Evolutionary conservation across 1,284 basidiomycete species (phyloP), one percentile per base, ranked within the genome.

Genomic region (Garcileccinum viscosum): DNA sequence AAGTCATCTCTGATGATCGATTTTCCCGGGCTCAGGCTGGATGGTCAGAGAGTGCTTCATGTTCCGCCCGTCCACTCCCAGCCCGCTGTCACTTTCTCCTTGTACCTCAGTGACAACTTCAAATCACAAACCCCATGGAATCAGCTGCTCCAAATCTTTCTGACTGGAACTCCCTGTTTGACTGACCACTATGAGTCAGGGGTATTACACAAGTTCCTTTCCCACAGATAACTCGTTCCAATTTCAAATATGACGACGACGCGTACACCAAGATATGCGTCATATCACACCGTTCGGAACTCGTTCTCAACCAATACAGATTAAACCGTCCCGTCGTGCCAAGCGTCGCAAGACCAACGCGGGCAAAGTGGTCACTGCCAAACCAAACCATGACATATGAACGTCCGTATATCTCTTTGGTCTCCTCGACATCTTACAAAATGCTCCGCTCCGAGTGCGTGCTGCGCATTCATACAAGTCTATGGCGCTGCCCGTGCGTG

Each of bases 311-410:
- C 32, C 24, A 9, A 67, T 14, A 12, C 63, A 74, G 72, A 56
- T 38, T 4, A 71, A 69, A 65, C 70, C 67, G 1, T 9, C 15
- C 14, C 67, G 65, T 58, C 74, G 68, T n/a, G 27, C 61, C 47
- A 78, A 80, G 65, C 78, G 79, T 37, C 79, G 76, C 24, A 78
- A 79, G 60, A 69, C 69, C 30, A 73, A 74, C 42, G 67, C 64
- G 0, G 67, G 79, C 7, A 76, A 72, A 61, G 68, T 65, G 0
- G 58, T 70, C 1, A 24, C 62, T 8, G 12, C 67, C 17, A 30
- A 53, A 61, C 50, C 15, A 50, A 50, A 68, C 37, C 75, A 72
- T 33, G 30, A 63, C 35, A 74, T 71, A 17, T 66, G 75, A 17
- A 22, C 66, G 4, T 71, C 76, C 3, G 38, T 70, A 1, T 75